These are phyloP conservation scores for Leishmania tropica DNA, from an alignment of 208 protist species.

Conservation along the genomic window DNA sequence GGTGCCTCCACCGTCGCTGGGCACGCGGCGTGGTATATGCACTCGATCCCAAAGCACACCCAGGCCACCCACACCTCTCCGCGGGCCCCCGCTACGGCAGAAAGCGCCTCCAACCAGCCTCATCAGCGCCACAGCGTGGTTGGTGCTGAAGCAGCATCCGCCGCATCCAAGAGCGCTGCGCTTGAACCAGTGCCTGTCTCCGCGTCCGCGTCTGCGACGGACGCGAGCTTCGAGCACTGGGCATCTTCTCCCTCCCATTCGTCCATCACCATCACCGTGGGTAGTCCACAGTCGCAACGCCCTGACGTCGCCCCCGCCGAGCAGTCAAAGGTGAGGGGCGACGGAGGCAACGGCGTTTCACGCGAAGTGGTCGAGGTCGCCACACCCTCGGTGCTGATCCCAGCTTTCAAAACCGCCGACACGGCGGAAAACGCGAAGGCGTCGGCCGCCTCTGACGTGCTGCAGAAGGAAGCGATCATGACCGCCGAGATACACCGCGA, in stretches of 20 bases:
- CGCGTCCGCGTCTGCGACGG: background rate
- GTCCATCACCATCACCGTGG: background rate
- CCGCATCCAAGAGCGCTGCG: background rate
- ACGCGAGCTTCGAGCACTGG: background rate
- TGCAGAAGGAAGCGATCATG: conserved; percentile 7
- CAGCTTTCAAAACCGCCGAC: background rate
- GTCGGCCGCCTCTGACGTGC: background rate
- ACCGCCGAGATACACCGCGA: conserved; percentile 11
- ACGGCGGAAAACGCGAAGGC: background rate
- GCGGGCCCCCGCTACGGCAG: background rate
- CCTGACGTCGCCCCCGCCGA: background rate
- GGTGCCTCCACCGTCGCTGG: conserved; percentile 1
- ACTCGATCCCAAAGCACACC: conserved; percentile 7
- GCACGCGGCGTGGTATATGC: conserved; percentile 2
- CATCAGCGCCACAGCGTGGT: conserved; percentile 13
- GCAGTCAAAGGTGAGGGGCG: background rate
- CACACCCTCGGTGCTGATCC: background rate
- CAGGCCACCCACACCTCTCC: conserved; percentile 9
- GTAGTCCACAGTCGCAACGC: background rate
- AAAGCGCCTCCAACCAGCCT: background rate
- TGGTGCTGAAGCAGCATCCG: background rate
- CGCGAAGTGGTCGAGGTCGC: background rate
- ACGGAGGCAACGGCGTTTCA: background rate
- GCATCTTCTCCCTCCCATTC: background rate
- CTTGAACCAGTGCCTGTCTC: background rate